phyloP scores from a whole-genome alignment of 768 basidiomycete species.

The Kwoniella sp. region DNA sequence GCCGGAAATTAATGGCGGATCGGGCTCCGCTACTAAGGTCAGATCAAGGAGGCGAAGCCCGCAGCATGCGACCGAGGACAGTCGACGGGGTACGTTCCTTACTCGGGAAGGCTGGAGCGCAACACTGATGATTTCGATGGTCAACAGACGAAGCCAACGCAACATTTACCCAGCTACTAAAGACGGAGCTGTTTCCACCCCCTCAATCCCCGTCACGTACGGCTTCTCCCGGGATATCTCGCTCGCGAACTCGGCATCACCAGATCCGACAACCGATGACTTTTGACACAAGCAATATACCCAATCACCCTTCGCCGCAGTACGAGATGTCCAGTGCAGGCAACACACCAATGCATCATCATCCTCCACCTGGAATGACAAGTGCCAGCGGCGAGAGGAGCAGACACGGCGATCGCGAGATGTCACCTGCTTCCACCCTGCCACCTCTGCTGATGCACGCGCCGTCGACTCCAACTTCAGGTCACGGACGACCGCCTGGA shows the following conservation, averaged over 20 bases:
- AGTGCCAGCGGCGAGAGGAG: conserved; percentile 15
- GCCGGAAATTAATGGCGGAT: conserved; percentile 51
- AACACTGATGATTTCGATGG: not conserved
- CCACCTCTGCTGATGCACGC: conserved; percentile 43
- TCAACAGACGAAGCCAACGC: conserved; percentile 53
- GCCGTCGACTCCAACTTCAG: conserved; percentile 41
- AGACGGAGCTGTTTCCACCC: conserved; percentile 52
- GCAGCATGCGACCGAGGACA: conserved; percentile 59
- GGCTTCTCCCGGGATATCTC: conserved; percentile 16
- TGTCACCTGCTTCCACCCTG: conserved; percentile 36
- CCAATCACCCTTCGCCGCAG: conserved; percentile 68
- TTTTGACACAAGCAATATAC: conserved; percentile 69
- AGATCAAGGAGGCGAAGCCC: conserved; percentile 64
- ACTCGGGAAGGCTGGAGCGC: not conserved
- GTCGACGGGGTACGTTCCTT: conserved; percentile 14
- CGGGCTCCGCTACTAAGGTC: conserved; percentile 56
- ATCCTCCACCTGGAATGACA: conserved; percentile 38
- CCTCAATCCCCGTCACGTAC: conserved; percentile 29
- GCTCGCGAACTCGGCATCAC: conserved; percentile 31
- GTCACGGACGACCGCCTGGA: conserved; percentile 41
- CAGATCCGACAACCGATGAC: conserved; percentile 42
- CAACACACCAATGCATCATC: conserved; percentile 44
- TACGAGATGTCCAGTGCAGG: conserved; percentile 63
- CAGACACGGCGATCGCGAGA: conserved; percentile 21
- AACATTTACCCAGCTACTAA: conserved; percentile 53